phyloP scores from a whole-genome alignment of 495 filamentous ascomycete genomes.

The Xylaria cubensis region DNA sequence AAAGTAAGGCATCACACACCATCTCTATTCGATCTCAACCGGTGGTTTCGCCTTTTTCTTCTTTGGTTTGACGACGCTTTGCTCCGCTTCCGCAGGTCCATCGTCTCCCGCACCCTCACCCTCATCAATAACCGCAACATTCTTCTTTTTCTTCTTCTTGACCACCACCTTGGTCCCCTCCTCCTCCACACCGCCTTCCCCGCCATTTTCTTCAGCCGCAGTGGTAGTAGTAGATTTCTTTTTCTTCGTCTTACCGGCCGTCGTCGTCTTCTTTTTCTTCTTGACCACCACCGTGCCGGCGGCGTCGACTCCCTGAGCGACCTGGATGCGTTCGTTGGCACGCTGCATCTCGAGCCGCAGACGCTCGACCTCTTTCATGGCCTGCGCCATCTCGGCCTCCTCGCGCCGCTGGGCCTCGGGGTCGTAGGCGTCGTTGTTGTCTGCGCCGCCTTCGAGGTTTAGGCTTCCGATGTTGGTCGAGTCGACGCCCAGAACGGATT shows the following conservation, averaged over 20 bases:
- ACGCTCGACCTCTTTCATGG: conserved; percentile 84
- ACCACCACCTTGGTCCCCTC: conserved; percentile 28
- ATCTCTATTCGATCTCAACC: conserved; percentile 31
- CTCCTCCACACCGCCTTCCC: conserved; percentile 26
- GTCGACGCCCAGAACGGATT: conserved; percentile 78
- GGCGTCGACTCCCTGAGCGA: conserved; percentile 68
- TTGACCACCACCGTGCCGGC: conserved; percentile 80
- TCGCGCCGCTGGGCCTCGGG: conserved; percentile 65
- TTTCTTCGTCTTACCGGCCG: conserved; percentile 42
- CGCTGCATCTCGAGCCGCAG: conserved; percentile 90
- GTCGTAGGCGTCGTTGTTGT: conserved; percentile 48
- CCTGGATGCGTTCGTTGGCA: conserved; percentile 80
- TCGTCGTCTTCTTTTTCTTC: conserved; percentile 70
- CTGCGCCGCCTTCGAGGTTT: conserved; percentile 60
- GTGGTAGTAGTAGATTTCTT: conserved; percentile 45
- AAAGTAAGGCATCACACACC: neutral
- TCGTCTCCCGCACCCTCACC: conserved; percentile 25
- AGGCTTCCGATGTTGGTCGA: conserved; percentile 76
- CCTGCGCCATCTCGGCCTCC: conserved; percentile 83
- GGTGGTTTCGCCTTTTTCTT: conserved; percentile 54
- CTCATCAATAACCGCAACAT: conserved; percentile 32
- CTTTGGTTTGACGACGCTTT: conserved; percentile 33
- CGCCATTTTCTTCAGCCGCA: conserved; percentile 50
- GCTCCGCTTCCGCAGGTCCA: conserved; percentile 27
- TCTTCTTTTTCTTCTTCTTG: conserved; percentile 57